These are phyloP conservation scores for Candida nemodendra DNA, from an alignment of 805 yeast genomes.

Conservation along the genomic window DNA sequence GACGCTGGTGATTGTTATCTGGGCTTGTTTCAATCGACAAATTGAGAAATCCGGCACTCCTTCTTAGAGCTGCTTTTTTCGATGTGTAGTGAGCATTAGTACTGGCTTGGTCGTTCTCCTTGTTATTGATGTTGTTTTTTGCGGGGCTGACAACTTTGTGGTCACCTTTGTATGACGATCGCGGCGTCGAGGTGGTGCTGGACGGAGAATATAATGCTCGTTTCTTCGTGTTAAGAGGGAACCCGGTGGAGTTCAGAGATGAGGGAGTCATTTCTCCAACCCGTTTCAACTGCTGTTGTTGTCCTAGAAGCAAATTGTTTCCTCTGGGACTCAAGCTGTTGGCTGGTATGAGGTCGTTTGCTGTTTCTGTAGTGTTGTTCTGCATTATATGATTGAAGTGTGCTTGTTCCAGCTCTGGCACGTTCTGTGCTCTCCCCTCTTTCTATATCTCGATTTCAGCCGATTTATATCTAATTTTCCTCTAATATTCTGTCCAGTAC, in stretches of 20 bases:
- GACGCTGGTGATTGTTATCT: slow-evolving; percentile 3
- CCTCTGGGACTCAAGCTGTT: slow-evolving; percentile 7
- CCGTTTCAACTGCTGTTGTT: slow-evolving; percentile 9
- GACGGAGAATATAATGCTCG: slow-evolving; percentile 30
- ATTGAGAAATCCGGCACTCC: slow-evolving; percentile 54
- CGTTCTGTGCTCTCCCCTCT: background rate
- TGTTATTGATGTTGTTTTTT: slow-evolving; percentile 4
- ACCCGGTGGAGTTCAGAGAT: slow-evolving; percentile 26
- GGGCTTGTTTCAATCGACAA: slow-evolving; percentile 44
- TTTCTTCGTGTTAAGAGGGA: slow-evolving; percentile 29
- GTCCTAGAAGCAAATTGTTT: slow-evolving; percentile 4
- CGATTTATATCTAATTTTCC: too few species aligned
- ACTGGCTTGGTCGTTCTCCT: slow-evolving; percentile 13
- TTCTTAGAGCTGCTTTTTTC: slow-evolving; percentile 38
- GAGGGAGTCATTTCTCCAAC: slow-evolving; percentile 23
- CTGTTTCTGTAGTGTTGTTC: too few species aligned
- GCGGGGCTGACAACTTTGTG: background rate
- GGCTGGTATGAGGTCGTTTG: too few species aligned
- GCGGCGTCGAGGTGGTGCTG: slow-evolving; percentile 19
- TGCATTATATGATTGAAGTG: slow-evolving; percentile 6
- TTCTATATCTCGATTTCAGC: background rate
- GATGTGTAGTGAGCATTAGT: slow-evolving; percentile 10
- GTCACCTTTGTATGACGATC: slow-evolving; percentile 17
- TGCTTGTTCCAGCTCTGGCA: too few species aligned
- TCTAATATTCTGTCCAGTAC: too few species aligned